phyloP scores from a whole-genome alignment of 2,329 filamentous ascomycete species.

The Sphaerostilbella broomeana region DNA sequence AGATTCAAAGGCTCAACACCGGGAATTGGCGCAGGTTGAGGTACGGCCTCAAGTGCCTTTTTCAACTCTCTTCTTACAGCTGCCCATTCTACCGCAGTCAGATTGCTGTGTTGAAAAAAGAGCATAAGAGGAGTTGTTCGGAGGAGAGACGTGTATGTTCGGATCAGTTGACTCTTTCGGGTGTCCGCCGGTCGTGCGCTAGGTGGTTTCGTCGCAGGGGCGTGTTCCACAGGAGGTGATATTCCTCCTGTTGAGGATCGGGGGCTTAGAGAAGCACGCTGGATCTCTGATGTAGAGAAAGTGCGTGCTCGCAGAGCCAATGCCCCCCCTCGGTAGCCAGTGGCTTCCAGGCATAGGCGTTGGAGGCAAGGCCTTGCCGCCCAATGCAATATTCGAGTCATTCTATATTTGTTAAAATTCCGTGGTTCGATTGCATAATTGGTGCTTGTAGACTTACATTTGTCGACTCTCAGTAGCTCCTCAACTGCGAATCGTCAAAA shows the following conservation, averaged over 20 bases:
- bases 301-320: constrained; percentile 18
- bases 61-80: constrained; percentile 38
- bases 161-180: constrained; percentile 81
- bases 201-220: constrained; percentile 70
- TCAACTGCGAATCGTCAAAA: neutral
- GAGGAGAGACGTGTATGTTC: constrained; percentile 81
- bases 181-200: constrained; percentile 80
- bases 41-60: constrained; percentile 37
- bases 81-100: constrained; percentile 59
- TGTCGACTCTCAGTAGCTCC: neutral
- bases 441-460: neutral
- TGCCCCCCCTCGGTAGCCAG: constrained; percentile 9
- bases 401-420: constrained; percentile 11
- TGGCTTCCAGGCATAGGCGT: constrained; percentile 10
- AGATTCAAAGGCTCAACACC: constrained; percentile 37
- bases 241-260: constrained; percentile 10
- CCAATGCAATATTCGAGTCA: constrained; percentile 17
- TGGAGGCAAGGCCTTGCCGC: constrained; percentile 18
- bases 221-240: constrained; percentile 39
- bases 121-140: constrained; percentile 79
- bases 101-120: constrained; percentile 68
- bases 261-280: constrained; percentile 18
- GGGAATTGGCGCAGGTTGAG: constrained; percentile 22
- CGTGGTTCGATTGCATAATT: neutral
- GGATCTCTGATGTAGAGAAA: constrained; percentile 23